A percentile compares a stretch with the other conserved stretches of the same genome.
Evolutionary conservation across 2,329 filamentous ascomycete species (phyloP).

Genomic region (Fusarium tjaetaba): DNA sequence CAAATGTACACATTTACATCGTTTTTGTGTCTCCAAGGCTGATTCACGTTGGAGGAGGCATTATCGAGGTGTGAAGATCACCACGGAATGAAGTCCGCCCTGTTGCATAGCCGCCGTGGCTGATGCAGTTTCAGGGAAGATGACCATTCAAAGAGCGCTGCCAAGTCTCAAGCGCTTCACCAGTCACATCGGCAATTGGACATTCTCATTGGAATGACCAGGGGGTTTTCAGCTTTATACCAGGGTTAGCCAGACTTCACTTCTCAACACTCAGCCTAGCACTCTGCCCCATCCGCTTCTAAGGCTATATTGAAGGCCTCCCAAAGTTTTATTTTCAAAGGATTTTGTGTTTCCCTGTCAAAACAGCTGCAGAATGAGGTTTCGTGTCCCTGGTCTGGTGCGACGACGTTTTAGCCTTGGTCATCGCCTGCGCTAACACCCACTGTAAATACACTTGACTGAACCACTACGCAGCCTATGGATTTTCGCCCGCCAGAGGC

Average conservation of each 20-base stretch:
- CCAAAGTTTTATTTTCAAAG: accelerated
- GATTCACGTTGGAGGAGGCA: neutral
- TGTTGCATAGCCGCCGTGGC: neutral
- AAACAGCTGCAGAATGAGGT: too few species aligned
- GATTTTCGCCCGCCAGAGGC: neutral
- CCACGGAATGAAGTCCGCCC: neutral
- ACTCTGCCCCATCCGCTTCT: neutral
- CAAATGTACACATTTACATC: accelerated
- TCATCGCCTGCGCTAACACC: neutral
- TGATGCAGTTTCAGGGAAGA: neutral
- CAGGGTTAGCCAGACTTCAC: neutral
- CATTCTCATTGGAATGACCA: neutral
- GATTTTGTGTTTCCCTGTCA: accelerated
- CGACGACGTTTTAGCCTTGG: neutral
- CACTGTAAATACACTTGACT: neutral
- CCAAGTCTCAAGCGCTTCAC: neutral
- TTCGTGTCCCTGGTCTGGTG: too few species aligned
- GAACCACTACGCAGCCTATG: neutral
- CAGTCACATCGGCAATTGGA: neutral
- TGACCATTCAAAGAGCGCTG: neutral
- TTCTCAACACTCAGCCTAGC: neutral
- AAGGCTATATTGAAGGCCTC: neutral
- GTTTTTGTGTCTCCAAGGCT: neutral
- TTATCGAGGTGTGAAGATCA: neutral
- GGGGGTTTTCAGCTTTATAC: neutral